Base-by-base conservation (phyloP, 371 early-diverging fungal species). In the Batkoa obscura region DNA sequence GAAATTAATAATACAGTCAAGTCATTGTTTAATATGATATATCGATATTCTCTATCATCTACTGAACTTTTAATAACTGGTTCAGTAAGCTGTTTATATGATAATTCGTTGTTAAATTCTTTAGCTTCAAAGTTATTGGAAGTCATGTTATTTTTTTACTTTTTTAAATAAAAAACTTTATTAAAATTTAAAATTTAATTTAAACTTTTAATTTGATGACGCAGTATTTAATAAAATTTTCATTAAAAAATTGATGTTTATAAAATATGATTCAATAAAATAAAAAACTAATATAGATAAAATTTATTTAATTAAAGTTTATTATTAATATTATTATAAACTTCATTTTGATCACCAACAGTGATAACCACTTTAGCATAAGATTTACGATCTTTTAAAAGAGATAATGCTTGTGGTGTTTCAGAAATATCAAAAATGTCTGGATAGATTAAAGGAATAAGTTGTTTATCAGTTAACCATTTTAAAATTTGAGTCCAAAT, bases 1-100 rank as follows among this genome's bases (percentile, higher is more conserved):
- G 83, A 83, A 43, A 94, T 79, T 30, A 92, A 56, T 43, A 94
- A 71, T 1, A 78, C 88, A 59, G 86, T 72, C 34, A 96, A 68
- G 10, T 79, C 73, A 65, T 94, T 94, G 2, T 66, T 58, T 12
- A 96, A 75, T 15, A 73, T 74, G 51, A 96, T 73, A 51, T 85
- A 60, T 12, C 82, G 76, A 70, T 94, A 94, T 12, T 72, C 62
- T 31, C 93, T 73, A 52, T 83, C 78, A 62, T 94, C 95, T 57
- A 73, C 74, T 50, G 81, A 73, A 0, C 78, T 74, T 36, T 74
- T 71, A 49, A 76, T 73, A 8, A 80, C 59, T 0, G 74, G 67
- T 45, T 45, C 23, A 23, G 23, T 23, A 23, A 23, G 23, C 23
- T 23, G 23, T 23, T 23, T 23, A 23, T 23, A 23, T 23, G 23